Evolutionary conservation across 2,329 filamentous ascomycete genomes (phyloP), one percentile per base, ranked within the genome.

Genomic region (Aspergillus pseudotamarii): DNA sequence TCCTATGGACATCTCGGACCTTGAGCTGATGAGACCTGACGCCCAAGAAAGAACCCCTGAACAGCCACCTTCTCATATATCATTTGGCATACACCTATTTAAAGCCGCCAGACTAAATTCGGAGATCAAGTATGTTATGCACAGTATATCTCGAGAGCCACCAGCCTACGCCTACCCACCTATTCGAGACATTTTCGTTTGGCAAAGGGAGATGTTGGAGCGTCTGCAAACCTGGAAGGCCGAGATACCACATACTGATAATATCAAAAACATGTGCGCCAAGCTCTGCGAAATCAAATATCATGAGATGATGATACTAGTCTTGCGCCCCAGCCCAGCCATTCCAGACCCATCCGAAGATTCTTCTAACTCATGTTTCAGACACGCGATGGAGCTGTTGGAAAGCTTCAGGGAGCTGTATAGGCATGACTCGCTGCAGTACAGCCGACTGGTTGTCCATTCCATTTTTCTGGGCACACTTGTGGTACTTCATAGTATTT

Each of bases 91-190:
- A 9, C 83, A 85, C 56, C 70, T 86, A 0, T 85, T 86, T 60
- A 72, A 61, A 57, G 54, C 75, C 2, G 69, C 74, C 1, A 68
- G 78, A 72, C 73, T 86, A 6, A 86, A 85, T 61, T 86, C 85
- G 0, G 84, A 86, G 67, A 85, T 86, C n/a, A 86, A 86, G 71
- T 86, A 85, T 55, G 77, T 86, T 3, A 80, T 83, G 41, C 84
- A 86, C 59, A 85, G 84, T 58, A 79, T 86, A 58, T 78, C 79
- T n/a, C 76, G 80, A 28, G 76, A 80, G 5, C 75, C 78, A 0
- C 84, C 84, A 0, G 71, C 72, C 8, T 86, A 85, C 58, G 81
- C 84, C 0, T 84, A 82, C 45, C 84, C 84, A 0, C 73, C 78
- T 1, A 73, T 84, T 1, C 73, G 76, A 9, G 78, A 84, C 51